Percentiles rank a stretch among this genome's conserved stretches.
Evolutionary conservation across 352 stramenopile species (phyloP).

Genomic region (Pythium coloratum): DNA sequence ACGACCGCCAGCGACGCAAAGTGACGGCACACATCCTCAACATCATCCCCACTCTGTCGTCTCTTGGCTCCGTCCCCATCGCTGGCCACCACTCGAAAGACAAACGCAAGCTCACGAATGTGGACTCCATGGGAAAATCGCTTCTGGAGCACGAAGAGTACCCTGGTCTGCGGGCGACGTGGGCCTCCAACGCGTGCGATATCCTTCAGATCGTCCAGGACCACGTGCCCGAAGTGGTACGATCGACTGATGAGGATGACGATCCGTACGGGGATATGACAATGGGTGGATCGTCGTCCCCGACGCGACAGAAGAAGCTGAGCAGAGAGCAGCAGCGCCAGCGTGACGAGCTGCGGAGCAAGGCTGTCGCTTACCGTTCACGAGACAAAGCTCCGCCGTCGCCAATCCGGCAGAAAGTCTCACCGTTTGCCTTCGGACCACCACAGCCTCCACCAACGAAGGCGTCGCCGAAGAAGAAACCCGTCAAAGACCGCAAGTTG

Average conservation of each 20-base stretch:
- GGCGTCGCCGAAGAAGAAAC: slow-evolving; percentile 41
- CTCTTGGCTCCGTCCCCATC: slow-evolving; percentile 55
- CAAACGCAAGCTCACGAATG: slow-evolving; percentile 43
- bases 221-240: slow-evolving; percentile 10
- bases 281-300: slow-evolving; percentile 5
- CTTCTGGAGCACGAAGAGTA: slow-evolving; percentile 52
- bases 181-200: slow-evolving; percentile 61
- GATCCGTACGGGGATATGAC: slow-evolving; percentile 18
- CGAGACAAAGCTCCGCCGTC: slow-evolving; percentile 61
- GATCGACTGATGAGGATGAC: slow-evolving; percentile 26
- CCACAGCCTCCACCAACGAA: slow-evolving; percentile 33
- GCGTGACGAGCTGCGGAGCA: slow-evolving; percentile 68
- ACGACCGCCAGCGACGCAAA: slow-evolving; percentile 65
- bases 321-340: slow-evolving; percentile 62
- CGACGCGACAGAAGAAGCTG: slow-evolving; percentile 32
- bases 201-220: slow-evolving; percentile 57
- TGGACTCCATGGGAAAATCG: slow-evolving; percentile 31
- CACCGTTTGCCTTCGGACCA: slow-evolving; percentile 52
- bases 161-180: slow-evolving; percentile 35
- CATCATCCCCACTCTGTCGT: slow-evolving; percentile 61
- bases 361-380: slow-evolving; percentile 55
- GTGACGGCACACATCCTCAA: slow-evolving; percentile 81
- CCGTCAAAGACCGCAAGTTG: slow-evolving; percentile 31
- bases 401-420: slow-evolving; percentile 47
- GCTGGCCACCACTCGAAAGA: slow-evolving; percentile 42